Base-by-base conservation (phyloP, 2,329 filamentous ascomycete species). In the Aplosporella prunicola region DNA sequence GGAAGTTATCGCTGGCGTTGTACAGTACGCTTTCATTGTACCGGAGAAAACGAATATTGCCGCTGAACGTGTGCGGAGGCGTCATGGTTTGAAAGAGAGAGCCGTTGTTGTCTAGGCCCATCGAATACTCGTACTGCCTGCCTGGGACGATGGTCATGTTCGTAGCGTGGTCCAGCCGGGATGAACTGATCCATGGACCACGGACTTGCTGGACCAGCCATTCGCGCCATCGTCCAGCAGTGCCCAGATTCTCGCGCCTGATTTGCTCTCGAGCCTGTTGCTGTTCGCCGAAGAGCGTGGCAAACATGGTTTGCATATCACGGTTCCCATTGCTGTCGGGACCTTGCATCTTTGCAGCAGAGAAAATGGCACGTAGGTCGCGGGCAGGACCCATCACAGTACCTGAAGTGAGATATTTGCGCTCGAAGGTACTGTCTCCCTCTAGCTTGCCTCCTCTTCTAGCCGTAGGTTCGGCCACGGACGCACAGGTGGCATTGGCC, bases 211-310 rank as follows among this genome's bases (percentile, higher is more conserved):
- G n/a, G n/a, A n/a, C 33, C 30, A 30, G 32, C 59, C 7, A 64
- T 44, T 35, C 39, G 41, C 27, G 52, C 44, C 40, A 56, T 49
- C 39, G 59, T 51, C 30, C 30, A 4, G 37, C 11, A 34, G 62
- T 53, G 3, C 43, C 45, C 9, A 35, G 32, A 16, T 35, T 37
- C 16, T 23, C 35, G 32, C 39, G 33, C 14, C 39, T 20, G 18
- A 37, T 32, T 61, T 44, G 15, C 41, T 71, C 62, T 22, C 72
- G 60, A 20, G 65, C 51, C 26, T 67, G 60, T 48, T 75, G 69
- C 44, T 76, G 72, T 31, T 71, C 64, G 15, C 67, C 69, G 37
- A 69, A 74, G 15, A 76, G 64, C 22, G 65, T 62, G 1, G 68
- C 60, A 32, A 76, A 60, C 3, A 68, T 59, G 17, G 62, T 56